These are phyloP conservation scores for Myriosclerotinia curreyana DNA, from an alignment of 2,329 filamentous ascomycete genomes.

Conservation along the genomic window DNA sequence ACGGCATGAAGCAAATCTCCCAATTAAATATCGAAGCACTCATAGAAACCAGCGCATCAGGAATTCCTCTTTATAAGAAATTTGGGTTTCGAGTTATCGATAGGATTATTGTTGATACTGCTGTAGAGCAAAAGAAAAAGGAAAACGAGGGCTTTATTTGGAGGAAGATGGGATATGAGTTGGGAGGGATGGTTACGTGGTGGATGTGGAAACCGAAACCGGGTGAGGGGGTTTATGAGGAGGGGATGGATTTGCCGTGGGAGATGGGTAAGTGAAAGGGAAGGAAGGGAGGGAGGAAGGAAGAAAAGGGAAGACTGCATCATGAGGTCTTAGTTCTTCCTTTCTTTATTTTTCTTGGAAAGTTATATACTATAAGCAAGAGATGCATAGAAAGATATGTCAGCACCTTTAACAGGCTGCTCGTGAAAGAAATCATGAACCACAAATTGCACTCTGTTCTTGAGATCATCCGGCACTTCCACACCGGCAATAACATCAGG, in stretches of 20 bases:
- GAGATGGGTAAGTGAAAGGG: background rate
- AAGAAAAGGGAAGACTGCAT: no score
- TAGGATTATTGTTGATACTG: background rate
- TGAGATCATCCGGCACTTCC: no score
- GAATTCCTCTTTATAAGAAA: slow-evolving; percentile 6
- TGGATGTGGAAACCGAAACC: slow-evolving; percentile 21
- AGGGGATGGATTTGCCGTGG: background rate
- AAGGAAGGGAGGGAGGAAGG: no score
- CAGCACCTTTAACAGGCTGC: no score
- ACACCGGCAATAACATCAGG: no score
- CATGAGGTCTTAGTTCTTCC: no score
- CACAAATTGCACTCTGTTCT: no score
- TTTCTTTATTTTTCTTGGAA: no score
- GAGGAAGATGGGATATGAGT: slow-evolving; percentile 1
- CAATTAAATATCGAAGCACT: slow-evolving; percentile 6
- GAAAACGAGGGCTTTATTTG: slow-evolving; percentile 1
- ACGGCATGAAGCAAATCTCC: background rate
- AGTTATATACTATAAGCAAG: no score
- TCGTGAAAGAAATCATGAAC: no score
- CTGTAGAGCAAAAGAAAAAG: no score
- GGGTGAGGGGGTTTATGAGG: background rate
- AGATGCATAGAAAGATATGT: no score
- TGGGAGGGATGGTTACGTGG: background rate
- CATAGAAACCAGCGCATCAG: background rate
- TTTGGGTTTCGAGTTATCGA: slow-evolving; percentile 10